phyloP scores from a whole-genome alignment of 2,329 filamentous ascomycete species.

The Pseudogymnoascus sp. region DNA sequence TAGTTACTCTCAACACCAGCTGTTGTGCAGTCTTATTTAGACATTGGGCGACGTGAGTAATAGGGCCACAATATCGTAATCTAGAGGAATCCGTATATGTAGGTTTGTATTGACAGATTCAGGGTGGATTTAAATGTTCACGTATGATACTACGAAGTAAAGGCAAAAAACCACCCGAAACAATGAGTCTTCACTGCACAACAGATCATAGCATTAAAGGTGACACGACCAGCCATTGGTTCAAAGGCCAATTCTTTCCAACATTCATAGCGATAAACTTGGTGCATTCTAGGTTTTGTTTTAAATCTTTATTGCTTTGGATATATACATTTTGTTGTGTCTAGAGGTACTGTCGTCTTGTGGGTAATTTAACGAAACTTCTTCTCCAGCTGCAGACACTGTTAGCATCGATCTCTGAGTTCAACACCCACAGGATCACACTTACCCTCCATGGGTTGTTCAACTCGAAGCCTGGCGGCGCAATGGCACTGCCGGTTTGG shows the following conservation, averaged over 20 bases:
- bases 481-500: slow-evolving; percentile 31
- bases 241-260: background rate
- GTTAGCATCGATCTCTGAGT: background rate
- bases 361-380: background rate
- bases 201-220: background rate
- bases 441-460: slow-evolving; percentile 36
- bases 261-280: background rate
- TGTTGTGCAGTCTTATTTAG: background rate
- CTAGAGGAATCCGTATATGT: background rate
- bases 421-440: slow-evolving; percentile 6
- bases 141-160: background rate
- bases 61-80: background rate
- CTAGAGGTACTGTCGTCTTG: background rate
- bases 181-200: background rate
- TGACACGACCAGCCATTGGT: background rate
- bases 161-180: background rate
- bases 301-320: background rate
- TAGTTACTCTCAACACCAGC: background rate
- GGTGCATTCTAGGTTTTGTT: background rate
- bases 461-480: slow-evolving; percentile 33
- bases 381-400: slow-evolving; percentile 9
- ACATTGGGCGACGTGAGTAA: background rate
- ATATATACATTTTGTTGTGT: slow-evolving; percentile 9
- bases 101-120: background rate
- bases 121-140: background rate